These are phyloP conservation scores for Erodium moschatum DNA, from an alignment of 441 rosid genomes.

Conservation along the genomic window DNA sequence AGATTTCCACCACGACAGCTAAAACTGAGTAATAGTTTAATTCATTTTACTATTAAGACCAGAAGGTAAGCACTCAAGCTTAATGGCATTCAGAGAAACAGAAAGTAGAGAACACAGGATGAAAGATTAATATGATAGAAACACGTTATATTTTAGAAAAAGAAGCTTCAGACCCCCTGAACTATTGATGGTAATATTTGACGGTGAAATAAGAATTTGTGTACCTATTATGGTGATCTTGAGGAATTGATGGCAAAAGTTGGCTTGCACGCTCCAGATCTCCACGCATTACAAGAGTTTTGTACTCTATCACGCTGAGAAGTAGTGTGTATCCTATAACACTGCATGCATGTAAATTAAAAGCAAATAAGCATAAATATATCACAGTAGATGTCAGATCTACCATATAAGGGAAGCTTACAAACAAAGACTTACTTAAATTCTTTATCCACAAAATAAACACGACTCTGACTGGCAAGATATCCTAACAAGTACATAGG, in stretches of 20 bases:
- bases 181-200: neutral
- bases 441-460: conserved; percentile 90
- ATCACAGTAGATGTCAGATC: neutral
- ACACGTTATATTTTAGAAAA: neutral
- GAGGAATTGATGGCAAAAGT: conserved; percentile 83
- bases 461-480: conserved; percentile 92
- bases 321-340: conserved; percentile 92
- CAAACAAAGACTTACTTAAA: conserved; percentile 61
- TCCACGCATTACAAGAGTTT: conserved; percentile 99
- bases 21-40: neutral
- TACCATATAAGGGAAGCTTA: neutral
- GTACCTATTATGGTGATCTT: conserved; percentile 89
- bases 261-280: conserved; percentile 82
- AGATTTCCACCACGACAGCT: neutral
- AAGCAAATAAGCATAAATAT: conserved; percentile 17
- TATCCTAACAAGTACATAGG: conserved; percentile 99
- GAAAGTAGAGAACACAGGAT: neutral
- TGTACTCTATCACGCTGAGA: conserved; percentile 95
- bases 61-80: neutral
- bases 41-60: neutral
- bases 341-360: conserved; percentile 34
- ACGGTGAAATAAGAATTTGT: neutral
- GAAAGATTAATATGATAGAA: neutral
- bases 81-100: conserved; percentile 1
- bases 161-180: neutral